Evolutionary conservation across 257 asterid genomes (phyloP).

Genomic region (Rhazya stricta): DNA sequence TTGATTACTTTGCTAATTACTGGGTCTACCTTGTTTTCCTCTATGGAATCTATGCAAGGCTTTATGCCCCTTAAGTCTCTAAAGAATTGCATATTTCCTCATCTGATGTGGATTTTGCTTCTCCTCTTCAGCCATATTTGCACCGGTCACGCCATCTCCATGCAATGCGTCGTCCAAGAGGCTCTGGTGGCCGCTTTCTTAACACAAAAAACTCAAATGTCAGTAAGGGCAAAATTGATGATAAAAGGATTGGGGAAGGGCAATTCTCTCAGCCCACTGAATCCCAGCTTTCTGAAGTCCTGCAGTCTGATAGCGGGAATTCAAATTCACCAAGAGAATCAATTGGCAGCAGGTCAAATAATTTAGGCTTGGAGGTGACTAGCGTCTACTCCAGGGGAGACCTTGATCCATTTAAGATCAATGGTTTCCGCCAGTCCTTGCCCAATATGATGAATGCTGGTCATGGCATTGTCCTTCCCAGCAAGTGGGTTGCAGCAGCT

Average conservation of each 20-base stretch:
- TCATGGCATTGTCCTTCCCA: slow-evolving; percentile 29
- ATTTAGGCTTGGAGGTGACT: slow-evolving; percentile 32
- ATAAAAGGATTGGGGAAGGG: slow-evolving; percentile 6
- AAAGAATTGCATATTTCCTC: not conserved
- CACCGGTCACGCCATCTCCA: slow-evolving; percentile 93
- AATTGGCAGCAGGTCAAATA: slow-evolving; percentile 23
- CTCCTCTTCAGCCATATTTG: slow-evolving; percentile 52
- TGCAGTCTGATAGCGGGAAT: slow-evolving; percentile 43
- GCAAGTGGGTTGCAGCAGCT: slow-evolving; percentile 41
- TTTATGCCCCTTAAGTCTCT: not conserved
- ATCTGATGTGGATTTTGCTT: slow-evolving; percentile 8
- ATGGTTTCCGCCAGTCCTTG: slow-evolving; percentile 30
- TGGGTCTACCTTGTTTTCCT: not conserved
- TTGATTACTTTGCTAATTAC: not conserved
- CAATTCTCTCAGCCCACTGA: slow-evolving; percentile 18
- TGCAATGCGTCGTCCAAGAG: slow-evolving; percentile 84
- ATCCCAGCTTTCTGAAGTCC: slow-evolving; percentile 41
- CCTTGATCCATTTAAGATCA: slow-evolving; percentile 34
- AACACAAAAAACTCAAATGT: slow-evolving; percentile 39
- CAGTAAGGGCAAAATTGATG: slow-evolving; percentile 10
- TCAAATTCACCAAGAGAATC: slow-evolving; percentile 27
- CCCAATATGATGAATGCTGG: slow-evolving; percentile 36
- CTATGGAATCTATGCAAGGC: not conserved
- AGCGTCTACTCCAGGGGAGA: slow-evolving; percentile 30
- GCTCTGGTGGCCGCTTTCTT: slow-evolving; percentile 83